A percentile compares a stretch with the other conserved stretches of the same genome.
Evolutionary conservation across 1,139 yeast genomes (phyloP).

Genomic region (Yueomyces sp.): DNA sequence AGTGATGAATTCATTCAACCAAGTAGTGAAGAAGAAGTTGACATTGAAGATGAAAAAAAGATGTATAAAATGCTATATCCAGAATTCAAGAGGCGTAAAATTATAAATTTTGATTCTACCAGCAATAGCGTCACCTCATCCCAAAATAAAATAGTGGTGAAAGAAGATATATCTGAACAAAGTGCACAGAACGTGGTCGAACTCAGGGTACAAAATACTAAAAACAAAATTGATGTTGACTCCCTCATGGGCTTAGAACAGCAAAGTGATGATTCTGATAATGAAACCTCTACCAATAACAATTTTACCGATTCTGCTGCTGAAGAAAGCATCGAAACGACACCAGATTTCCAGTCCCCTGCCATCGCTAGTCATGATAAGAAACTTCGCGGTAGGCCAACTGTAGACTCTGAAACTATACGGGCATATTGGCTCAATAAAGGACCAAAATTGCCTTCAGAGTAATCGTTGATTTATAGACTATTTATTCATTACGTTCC

Average conservation of each 20-base stretch:
- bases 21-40: slow-evolving; percentile 7
- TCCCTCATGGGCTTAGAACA: slow-evolving; percentile 6
- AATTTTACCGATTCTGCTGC: neutral
- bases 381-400: slow-evolving; percentile 4
- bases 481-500: too few relatives aligned
- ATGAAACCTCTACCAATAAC: neutral
- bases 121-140: neutral
- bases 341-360: neutral
- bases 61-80: slow-evolving; percentile 10
- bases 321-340: neutral
- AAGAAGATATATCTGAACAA: slow-evolving; percentile 2
- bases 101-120: too few relatives aligned
- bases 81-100: too few relatives aligned
- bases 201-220: slow-evolving; percentile 1
- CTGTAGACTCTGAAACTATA: slow-evolving; percentile 24
- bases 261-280: neutral
- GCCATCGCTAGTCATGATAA: slow-evolving; percentile 1
- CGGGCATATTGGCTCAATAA: slow-evolving; percentile 35
- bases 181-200: slow-evolving; percentile 1
- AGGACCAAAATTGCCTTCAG: slow-evolving; percentile 12
- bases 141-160: slow-evolving; percentile 3
- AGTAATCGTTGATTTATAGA: neutral
- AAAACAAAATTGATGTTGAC: slow-evolving; percentile 3
- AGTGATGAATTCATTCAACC: slow-evolving; percentile 14
- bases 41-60: slow-evolving; percentile 11